Evolutionary conservation across 2,329 filamentous ascomycete species (phyloP).

Genomic region (Talaromyces sp.): DNA sequence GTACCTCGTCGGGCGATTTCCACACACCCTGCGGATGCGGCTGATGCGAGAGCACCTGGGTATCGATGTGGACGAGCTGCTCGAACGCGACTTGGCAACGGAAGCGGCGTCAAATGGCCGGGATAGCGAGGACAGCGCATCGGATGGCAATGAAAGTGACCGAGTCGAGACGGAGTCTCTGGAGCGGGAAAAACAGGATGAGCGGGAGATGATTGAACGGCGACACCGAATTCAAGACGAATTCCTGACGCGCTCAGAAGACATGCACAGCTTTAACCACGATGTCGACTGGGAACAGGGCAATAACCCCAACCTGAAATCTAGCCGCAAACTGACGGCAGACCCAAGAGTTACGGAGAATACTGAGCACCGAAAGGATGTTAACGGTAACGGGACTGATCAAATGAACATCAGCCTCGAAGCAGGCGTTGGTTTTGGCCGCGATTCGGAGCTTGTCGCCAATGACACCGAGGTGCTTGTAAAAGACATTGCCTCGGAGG

Average conservation of each 20-base stretch:
- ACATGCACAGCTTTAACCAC: constrained; percentile 67
- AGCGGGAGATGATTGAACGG: constrained; percentile 39
- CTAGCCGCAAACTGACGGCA: constrained; percentile 50
- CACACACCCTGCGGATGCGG: constrained; percentile 85
- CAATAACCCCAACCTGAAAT: constrained; percentile 54
- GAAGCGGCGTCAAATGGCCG: constrained; percentile 62
- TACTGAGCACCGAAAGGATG: constrained; percentile 64
- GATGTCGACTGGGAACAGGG: constrained; percentile 62
- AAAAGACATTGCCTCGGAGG: constrained; percentile 59
- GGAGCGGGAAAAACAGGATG: constrained; percentile 33
- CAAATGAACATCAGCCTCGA: constrained; percentile 65
- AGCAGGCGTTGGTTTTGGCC: constrained; percentile 57
- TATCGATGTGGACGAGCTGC: constrained; percentile 87
- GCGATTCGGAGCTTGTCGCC: constrained; percentile 66
- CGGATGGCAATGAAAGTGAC: constrained; percentile 16
- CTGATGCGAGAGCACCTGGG: constrained; percentile 96
- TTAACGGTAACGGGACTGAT: constrained; percentile 73
- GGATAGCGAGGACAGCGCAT: constrained; percentile 38
- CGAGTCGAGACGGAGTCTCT: constrained; percentile 26
- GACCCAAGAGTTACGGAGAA: constrained; percentile 60
- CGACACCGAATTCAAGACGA: constrained; percentile 51
- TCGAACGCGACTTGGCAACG: constrained; percentile 69
- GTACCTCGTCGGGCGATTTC: constrained; percentile 86
- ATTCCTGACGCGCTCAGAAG: constrained; percentile 52
- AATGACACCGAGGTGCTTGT: constrained; percentile 67